These are phyloP conservation scores for Bertia moriformis DNA, from an alignment of 2,329 filamentous ascomycete genomes.

Conservation along the genomic window DNA sequence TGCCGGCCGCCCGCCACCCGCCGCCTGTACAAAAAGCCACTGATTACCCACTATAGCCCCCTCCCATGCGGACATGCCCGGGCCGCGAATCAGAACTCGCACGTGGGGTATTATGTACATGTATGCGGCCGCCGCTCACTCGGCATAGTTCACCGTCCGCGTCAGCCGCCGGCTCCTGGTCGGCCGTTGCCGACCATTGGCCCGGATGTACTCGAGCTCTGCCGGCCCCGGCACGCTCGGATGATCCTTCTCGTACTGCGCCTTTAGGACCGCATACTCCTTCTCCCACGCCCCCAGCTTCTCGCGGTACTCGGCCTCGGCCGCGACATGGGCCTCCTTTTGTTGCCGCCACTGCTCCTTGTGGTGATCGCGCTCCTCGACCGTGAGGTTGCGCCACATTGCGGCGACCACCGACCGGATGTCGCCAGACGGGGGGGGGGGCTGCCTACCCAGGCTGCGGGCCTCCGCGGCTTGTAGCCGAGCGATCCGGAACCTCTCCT, in stretches of 20 bases:
- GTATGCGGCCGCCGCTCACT: no score
- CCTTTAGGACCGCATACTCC: constrained; percentile 38
- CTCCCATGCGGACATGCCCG: no score
- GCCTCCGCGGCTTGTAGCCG: no score
- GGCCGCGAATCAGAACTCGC: no score
- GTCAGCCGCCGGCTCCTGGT: no score
- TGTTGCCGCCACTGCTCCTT: constrained; percentile 59
- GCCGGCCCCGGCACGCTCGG: constrained; percentile 23
- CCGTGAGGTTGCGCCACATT: constrained; percentile 72
- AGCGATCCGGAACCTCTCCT: no score
- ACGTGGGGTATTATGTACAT: no score
- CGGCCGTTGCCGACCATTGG: constrained; percentile 6
- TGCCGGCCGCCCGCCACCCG: no score
- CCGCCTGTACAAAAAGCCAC: no score
- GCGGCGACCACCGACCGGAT: constrained; percentile 73
- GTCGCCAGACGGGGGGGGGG: constrained; percentile 59
- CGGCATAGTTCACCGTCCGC: no score
- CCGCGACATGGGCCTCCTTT: constrained; percentile 47
- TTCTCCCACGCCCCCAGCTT: constrained; percentile 59
- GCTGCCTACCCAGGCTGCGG: no score
- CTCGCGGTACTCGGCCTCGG: constrained; percentile 42
- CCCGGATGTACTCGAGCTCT: constrained; percentile 7
- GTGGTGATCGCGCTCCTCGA: constrained; percentile 63
- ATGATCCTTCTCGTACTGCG: constrained; percentile 35
- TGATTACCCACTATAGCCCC: no score